Base-by-base conservation (phyloP, 257 asterid species). In the Eucommia ulmoides region DNA sequence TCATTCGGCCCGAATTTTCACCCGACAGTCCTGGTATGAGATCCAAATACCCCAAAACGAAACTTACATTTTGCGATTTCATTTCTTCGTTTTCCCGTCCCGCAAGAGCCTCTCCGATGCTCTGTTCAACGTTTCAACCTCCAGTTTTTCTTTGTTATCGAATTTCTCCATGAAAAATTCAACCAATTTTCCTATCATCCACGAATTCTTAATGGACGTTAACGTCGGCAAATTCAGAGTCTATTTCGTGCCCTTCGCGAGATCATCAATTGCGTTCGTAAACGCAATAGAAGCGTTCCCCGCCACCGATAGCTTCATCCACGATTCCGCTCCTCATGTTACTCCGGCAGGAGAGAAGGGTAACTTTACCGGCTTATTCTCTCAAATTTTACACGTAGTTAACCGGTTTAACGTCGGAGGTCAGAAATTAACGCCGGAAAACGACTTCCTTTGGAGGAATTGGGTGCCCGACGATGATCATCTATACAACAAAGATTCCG, bases 321-420 rank as follows among this genome's bases (percentile, higher is more conserved):
- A 3, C 0, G 60, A 51, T 35, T 7, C 50, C 25, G 56, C 61
- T 47, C 16, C 17, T 20, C 18, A 4, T 45, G 71, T 59, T 1
- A 56, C 55, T 46, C 42, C 16, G 2, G 8, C 11, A 22, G 75
- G 73, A 25, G 2, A n/a, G 1, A 17, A 11, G 2, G 48, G 14
- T 0, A 7, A 1, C 6, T 38, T 14, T 25, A 14, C 23, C 1
- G 58, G 49, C 35, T 21, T 63, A 5, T 38, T 51, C 11, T 48
- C 50, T 22, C 8, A 10, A 11, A 47, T 54, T 0, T 58, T 73
- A 22, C 76, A 41, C 20, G 67, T 73, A 2, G 35, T 77, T 48
- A 56, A 75, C 61, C 69, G 92, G 68, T 60, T 83, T 2, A 83
- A 83, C 24, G 79, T 80, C 2, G 94, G 92, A 25, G 91, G 84